phyloP scores from a whole-genome alignment of 306 rosid genomes.

The Cicer chorassanicum region DNA sequence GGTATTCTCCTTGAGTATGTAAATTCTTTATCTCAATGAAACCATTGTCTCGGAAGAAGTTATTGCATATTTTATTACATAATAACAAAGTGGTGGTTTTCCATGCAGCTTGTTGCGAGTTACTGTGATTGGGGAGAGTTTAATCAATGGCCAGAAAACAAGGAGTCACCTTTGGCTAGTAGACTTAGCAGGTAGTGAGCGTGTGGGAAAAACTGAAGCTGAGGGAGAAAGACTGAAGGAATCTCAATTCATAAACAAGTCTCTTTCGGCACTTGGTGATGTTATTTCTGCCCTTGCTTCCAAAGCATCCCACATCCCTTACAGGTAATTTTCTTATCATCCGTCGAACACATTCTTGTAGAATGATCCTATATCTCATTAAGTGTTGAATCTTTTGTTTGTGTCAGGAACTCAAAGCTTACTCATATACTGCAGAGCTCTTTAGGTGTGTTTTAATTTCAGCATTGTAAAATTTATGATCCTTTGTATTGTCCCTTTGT shows the following conservation, averaged over 20 bases:
- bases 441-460: constrained; percentile 64
- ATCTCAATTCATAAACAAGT: constrained; percentile 94
- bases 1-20: neutral
- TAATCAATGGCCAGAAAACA: constrained; percentile 79
- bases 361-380: constrained; percentile 32
- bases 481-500: neutral
- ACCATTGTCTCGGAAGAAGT: neutral
- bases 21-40: constrained; percentile 11
- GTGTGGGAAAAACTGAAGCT: constrained; percentile 93
- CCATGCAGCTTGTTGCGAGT: constrained; percentile 82
- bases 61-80: constrained; percentile 6
- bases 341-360: neutral
- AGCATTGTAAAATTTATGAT: constrained; percentile 23
- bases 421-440: constrained; percentile 97
- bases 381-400: constrained; percentile 40
- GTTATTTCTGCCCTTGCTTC: constrained; percentile 95
- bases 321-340: constrained; percentile 61
- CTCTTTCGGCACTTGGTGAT: constrained; percentile 96
- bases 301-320: constrained; percentile 86
- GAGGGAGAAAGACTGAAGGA: constrained; percentile 98
- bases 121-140: constrained; percentile 74
- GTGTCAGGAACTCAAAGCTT: constrained; percentile 89
- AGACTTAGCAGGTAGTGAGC: constrained; percentile 99
- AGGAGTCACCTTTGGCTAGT: constrained; percentile 97
- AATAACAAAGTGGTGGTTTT: constrained; percentile 44